Evolutionary conservation across 2,329 filamentous ascomycete species (phyloP).

Genomic region (Amauroascus niger): DNA sequence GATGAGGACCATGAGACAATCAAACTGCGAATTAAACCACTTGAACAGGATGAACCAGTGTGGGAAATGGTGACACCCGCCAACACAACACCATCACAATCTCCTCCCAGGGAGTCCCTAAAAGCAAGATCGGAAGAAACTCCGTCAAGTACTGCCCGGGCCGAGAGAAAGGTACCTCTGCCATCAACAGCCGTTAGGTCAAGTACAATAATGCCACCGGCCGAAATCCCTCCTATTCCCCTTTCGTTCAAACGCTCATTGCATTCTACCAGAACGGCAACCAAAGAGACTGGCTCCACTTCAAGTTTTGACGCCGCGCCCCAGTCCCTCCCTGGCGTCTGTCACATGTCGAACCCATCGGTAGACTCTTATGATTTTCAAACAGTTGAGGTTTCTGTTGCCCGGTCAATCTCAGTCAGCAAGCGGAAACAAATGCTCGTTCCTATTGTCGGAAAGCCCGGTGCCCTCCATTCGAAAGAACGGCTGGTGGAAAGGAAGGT

Average conservation of each 20-base stretch:
- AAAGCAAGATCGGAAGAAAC: background rate
- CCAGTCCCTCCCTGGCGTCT: background rate
- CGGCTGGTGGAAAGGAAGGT: conserved; percentile 24
- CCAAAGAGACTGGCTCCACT: background rate
- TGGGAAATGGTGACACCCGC: conserved; percentile 19
- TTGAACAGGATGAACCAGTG: conserved; percentile 9
- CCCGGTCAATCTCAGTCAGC: conserved; percentile 33
- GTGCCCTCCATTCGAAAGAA: conserved; percentile 21
- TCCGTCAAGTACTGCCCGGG: background rate
- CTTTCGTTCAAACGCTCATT: conserved; percentile 1
- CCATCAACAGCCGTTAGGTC: background rate
- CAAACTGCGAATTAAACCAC: conserved; percentile 11
- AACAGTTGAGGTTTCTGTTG: conserved; percentile 31
- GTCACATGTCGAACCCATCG: conserved; percentile 12
- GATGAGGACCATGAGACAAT: conserved; percentile 11
- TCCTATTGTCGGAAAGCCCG: conserved; percentile 24
- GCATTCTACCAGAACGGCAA: background rate
- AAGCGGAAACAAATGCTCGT: conserved; percentile 31
- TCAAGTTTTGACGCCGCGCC: background rate
- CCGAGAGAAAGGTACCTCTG: background rate
- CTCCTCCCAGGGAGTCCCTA: background rate
- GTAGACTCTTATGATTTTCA: conserved; percentile 12
- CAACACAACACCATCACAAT: background rate
- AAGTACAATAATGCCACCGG: background rate
- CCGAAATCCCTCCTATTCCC: background rate